These are phyloP conservation scores for Rhizomucor pusillus DNA, from an alignment of 371 early-diverging fungal genomes.

Conservation along the genomic window DNA sequence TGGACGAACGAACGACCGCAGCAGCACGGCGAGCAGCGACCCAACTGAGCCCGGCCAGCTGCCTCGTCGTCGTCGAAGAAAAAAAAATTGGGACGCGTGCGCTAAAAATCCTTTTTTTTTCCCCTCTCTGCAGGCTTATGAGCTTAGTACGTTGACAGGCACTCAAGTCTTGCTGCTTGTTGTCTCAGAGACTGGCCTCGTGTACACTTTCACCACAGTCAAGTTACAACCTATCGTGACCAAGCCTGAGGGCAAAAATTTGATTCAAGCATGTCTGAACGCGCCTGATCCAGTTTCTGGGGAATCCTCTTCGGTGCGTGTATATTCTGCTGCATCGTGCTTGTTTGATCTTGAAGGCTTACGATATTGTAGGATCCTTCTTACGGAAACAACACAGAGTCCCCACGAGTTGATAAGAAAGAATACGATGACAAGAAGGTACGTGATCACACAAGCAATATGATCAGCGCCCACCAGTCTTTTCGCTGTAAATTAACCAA, in stretches of 20 bases:
- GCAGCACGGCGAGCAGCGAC: no score
- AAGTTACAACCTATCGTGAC: conserved; percentile 96
- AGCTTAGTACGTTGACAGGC: conserved; percentile 95
- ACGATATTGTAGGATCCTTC: background rate
- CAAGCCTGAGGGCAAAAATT: conserved; percentile 90
- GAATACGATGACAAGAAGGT: conserved; percentile 25
- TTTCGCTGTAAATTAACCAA: background rate
- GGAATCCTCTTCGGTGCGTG: conserved; percentile 19
- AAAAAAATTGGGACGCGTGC: conserved; percentile 2
- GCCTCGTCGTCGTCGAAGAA: background rate
- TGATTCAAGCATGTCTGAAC: conserved; percentile 95
- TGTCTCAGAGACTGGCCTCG: conserved; percentile 97
- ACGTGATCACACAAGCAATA: background rate
- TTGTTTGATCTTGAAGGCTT: background rate
- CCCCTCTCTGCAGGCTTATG: conserved; percentile 75
- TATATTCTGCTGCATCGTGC: background rate
- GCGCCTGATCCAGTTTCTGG: conserved; percentile 61
- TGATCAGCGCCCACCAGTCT: background rate
- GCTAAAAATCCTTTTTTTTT: conserved; percentile 8
- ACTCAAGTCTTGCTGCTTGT: conserved; percentile 96
- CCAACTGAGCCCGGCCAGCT: no score
- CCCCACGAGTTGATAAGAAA: conserved; percentile 14
- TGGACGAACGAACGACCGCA: background rate
- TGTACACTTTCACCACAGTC: conserved; percentile 98
- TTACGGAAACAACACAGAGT: conserved; percentile 8